Percentiles rank a stretch among this genome's conserved stretches.
Conservation (phyloP, 2,329 filamentous ascomycete species). For the Knoxdaviesia proteae region DNA sequence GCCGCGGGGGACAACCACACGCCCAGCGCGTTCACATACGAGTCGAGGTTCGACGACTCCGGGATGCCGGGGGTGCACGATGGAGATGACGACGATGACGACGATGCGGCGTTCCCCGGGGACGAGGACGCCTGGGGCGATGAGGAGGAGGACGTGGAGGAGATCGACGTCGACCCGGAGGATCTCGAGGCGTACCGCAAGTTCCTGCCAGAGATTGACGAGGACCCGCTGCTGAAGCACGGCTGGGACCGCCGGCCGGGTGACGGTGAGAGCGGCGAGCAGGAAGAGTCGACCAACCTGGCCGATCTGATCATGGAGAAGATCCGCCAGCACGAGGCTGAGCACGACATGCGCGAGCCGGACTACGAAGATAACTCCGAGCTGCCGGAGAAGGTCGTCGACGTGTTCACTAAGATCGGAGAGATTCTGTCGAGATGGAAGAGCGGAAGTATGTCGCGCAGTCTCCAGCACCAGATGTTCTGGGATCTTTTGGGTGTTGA, state of each 20-base stretch:
- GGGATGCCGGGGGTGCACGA: conserved; percentile 15
- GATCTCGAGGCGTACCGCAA: conserved; percentile 83
- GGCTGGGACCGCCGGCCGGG: conserved; percentile 29
- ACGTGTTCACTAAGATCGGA: conserved; percentile 63
- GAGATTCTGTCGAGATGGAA: conserved; percentile 5
- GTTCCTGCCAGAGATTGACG: conserved; percentile 58
- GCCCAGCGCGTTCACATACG: conserved; percentile 47
- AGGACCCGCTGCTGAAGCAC: conserved; percentile 51
- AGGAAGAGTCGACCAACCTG: conserved; percentile 50
- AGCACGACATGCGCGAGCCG: conserved; percentile 22
- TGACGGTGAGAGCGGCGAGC: conserved; percentile 20
- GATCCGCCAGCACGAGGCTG: conserved; percentile 77
- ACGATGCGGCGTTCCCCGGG: conserved; percentile 6
- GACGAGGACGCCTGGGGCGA: conserved; percentile 56
- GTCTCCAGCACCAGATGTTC: too few relatives aligned
- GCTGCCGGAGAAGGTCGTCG: conserved; percentile 74
- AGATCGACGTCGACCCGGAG: conserved; percentile 67
- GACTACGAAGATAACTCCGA: conserved; percentile 57
- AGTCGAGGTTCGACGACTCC: conserved; percentile 44
- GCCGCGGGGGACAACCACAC: conserved; percentile 19
- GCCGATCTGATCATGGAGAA: conserved; percentile 87
- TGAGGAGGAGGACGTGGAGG: conserved; percentile 51
- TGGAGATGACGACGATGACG: conserved; percentile 23
- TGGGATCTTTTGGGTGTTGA: too few relatives aligned
- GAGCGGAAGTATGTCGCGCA: conserved; percentile 1